Evolutionary conservation across 2,329 filamentous ascomycete genomes (phyloP).

Genomic region (Hypoxylon sp.): DNA sequence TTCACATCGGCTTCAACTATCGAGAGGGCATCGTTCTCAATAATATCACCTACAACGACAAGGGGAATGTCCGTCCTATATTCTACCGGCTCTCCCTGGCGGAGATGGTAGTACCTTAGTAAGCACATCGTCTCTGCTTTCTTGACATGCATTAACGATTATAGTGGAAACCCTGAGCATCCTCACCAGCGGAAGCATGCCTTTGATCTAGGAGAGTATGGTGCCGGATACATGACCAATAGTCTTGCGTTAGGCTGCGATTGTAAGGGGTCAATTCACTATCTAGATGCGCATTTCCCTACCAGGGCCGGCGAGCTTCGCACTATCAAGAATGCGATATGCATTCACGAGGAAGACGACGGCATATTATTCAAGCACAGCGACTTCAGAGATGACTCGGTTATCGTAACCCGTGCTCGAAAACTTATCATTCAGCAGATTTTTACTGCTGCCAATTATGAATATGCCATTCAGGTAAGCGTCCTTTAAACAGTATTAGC

Average conservation of each 20-base stretch:
- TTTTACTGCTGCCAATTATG: slow-evolving; percentile 96
- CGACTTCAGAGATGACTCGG: slow-evolving; percentile 91
- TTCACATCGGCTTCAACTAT: slow-evolving; percentile 96
- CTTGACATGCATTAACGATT: slow-evolving; percentile 28
- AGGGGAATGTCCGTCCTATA: slow-evolving; percentile 79
- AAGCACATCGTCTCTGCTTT: slow-evolving; percentile 43
- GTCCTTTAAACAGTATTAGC: neutral
- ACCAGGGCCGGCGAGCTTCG: slow-evolving; percentile 81
- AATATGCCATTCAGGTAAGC: slow-evolving; percentile 74
- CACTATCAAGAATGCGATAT: slow-evolving; percentile 93
- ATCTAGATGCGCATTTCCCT: slow-evolving; percentile 89
- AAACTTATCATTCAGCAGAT: slow-evolving; percentile 92
- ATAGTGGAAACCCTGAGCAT: slow-evolving; percentile 78
- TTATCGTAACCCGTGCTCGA: slow-evolving; percentile 86
- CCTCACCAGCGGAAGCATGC: slow-evolving; percentile 87
- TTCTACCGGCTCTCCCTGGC: slow-evolving; percentile 92
- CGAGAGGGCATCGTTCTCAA: slow-evolving; percentile 91
- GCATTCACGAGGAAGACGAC: slow-evolving; percentile 93
- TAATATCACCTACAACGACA: slow-evolving; percentile 91
- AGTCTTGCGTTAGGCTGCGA: slow-evolving; percentile 82
- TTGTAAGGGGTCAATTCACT: slow-evolving; percentile 92
- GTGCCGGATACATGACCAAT: slow-evolving; percentile 88
- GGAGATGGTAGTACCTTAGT: slow-evolving; percentile 94
- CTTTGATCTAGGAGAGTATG: slow-evolving; percentile 85
- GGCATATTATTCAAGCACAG: slow-evolving; percentile 96